A percentile compares a stretch with the other conserved stretches of the same genome.
Conservation (phyloP, 768 basidiomycete species). For the Hirschioporus abietinus region DNA sequence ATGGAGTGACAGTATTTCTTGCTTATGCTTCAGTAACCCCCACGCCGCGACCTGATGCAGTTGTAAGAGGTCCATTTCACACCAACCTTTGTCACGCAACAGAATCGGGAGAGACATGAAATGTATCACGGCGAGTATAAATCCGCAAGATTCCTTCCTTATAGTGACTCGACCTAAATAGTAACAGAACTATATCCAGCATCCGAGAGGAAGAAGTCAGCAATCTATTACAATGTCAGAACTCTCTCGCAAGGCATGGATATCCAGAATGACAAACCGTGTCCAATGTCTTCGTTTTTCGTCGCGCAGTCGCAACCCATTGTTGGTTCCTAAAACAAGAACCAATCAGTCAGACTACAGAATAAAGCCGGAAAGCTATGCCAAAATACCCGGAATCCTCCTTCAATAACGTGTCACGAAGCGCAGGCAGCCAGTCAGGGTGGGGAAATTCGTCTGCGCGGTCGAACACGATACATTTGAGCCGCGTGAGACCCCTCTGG, state of each 20-base stretch:
- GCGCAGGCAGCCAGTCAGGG: not conserved
- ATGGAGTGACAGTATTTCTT: too few relatives aligned
- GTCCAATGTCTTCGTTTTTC: not conserved
- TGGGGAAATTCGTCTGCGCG: not conserved
- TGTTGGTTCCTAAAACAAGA: not conserved
- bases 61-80: too few relatives aligned
- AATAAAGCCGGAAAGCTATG: not conserved
- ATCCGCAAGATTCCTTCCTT: too few relatives aligned
- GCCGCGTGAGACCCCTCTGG: not conserved
- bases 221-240: slow-evolving; percentile 3
- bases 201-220: slow-evolving; percentile 10
- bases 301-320: not conserved
- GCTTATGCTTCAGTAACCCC: too few relatives aligned
- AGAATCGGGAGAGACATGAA: too few relatives aligned
- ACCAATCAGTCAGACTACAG: not conserved
- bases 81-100: too few relatives aligned
- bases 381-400: not conserved
- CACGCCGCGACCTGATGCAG: too few relatives aligned
- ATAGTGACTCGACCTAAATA: not conserved
- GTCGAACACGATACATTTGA: not conserved
- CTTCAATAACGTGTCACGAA: not conserved
- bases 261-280: not conserved
- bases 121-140: too few relatives aligned
- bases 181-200: not conserved
- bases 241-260: not conserved